Base-by-base conservation (phyloP, 1,284 basidiomycete genomes). In the Tilletia caries region DNA sequence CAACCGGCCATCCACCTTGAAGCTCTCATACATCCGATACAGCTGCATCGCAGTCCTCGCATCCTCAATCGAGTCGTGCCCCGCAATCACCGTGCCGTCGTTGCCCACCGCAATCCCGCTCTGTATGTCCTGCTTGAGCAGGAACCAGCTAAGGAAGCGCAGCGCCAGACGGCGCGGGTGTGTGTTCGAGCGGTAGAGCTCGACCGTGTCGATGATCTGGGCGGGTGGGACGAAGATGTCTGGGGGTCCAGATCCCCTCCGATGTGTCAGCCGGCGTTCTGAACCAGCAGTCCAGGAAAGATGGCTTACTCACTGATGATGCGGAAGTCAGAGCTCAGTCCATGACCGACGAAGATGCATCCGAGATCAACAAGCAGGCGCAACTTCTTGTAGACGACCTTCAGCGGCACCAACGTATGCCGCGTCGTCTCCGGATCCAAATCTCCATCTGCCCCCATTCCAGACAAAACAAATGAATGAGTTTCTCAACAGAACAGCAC, bases 331-430 rank as follows among this genome's bases (percentile, higher is more conserved):
- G 98, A 98, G n/a, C 92, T 91, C n/a, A 98, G 87, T 0, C 96
- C 96, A 79, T 99, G 95, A 0, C 96, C 96, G 68, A 98, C 92
- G 80, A 99, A 99, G 73, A 95, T 91, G 81, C 96, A 98, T 5
- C 95, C 95, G 25, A 91, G 87, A 81, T 99, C 95, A 10, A 98
- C 94, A 2, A 98, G 86, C 44, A 96, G 84, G 1, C 95, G 88
- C n/a, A 98, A 86, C 83, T 98, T 98, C 86, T 98, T 98, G 86
- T 98, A 98, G 2, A 95, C 96, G 1, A 93, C 87, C 82, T 98
- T 98, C 70, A 97, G 86, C 0, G 95, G 94, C 0, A 97, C 96
- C 48, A 98, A 86, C 0, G 95, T 97, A 82, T 96, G 89, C 15
- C 87, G 88, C 1, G 95, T 95, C 52, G 89, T 86, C 69, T 88